Base-by-base conservation (phyloP, 306 rosid species). In the Quercus variabilis region DNA sequence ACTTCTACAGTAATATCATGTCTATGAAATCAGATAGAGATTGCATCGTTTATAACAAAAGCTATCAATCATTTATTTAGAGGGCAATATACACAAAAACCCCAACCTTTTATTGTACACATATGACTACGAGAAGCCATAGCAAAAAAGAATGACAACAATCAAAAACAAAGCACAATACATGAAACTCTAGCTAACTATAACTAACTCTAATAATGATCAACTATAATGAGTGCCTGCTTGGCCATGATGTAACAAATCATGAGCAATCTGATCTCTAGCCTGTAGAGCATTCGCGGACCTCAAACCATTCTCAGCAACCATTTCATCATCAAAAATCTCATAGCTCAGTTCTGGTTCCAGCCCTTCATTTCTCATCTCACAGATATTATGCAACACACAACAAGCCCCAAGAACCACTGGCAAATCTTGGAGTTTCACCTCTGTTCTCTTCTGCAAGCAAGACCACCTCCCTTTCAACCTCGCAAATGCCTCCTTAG, bases 391-490 rank as follows among this genome's bases (percentile, higher is more conserved):
- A 76, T 93, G 97, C 84, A 93, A 30, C 74, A 90, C 95, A 85
- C 98, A 93, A 56, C 98, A 93, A 74, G 97, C 98, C 0, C 98
- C 97, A 57, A 91, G 92, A 74, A 91, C 87, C 26, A 71, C 88
- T 2, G 97, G 97, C 89, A 93, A 76, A 8, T 91, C 98, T 75
- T 93, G 92, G 4, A 93, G 91, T 74, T 93, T 93, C 67, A 85
- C 93, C 73, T 93, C 98, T 0, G 92, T 89, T 68, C 98, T 92
- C 88, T 86, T 93, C 86, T 92, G 97, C 78, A 93, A 83, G 56
- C 98, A 91, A 74, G 93, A 74, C 98, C 98, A 93, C 78, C 97
- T 92, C 0, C 92, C 89, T 77, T 93, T 93, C 52, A 91, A 67
- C 69, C 87, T 89, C 0, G 88, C 85, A 76, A 93, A 91, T 0